These are phyloP conservation scores for Scleroderma citrinum DNA, from an alignment of 768 basidiomycete genomes.

Conservation along the genomic window DNA sequence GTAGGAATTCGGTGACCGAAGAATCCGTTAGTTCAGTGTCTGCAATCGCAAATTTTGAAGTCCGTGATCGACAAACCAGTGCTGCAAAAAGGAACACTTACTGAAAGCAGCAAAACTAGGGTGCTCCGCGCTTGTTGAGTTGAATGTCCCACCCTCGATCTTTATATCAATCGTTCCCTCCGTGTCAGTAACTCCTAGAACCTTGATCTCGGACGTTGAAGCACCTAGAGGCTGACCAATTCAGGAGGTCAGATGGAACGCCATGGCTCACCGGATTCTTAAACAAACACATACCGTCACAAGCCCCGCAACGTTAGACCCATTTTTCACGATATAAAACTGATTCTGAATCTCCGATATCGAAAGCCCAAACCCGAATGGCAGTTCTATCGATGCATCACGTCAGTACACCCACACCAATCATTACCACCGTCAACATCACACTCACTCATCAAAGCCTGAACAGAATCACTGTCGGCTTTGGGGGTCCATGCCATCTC, in stretches of 20 bases:
- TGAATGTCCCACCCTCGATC: slow-evolving; percentile 48
- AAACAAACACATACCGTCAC: slow-evolving; percentile 39
- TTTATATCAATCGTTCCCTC: slow-evolving; percentile 60
- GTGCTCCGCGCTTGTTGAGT: slow-evolving; percentile 42
- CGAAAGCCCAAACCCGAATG: slow-evolving; percentile 60
- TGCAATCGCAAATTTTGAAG: slow-evolving; percentile 21
- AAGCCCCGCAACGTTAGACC: slow-evolving; percentile 48
- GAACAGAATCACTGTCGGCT: slow-evolving; percentile 52
- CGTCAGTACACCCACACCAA: background rate
- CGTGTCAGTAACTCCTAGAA: slow-evolving; percentile 49
- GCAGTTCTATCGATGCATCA: slow-evolving; percentile 42
- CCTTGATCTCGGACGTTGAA: slow-evolving; percentile 53
- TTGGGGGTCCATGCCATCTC: slow-evolving; percentile 51
- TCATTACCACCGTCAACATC: background rate
- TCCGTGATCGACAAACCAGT: background rate
- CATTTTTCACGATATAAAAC: slow-evolving; percentile 55
- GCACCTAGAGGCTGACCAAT: slow-evolving; percentile 49
- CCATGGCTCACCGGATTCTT: background rate
- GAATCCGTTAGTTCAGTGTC: slow-evolving; percentile 53
- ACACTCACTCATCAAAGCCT: slow-evolving; percentile 48
- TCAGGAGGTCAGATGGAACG: background rate
- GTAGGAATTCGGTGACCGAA: slow-evolving; percentile 43
- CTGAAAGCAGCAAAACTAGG: slow-evolving; percentile 54
- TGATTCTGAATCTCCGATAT: slow-evolving; percentile 60
- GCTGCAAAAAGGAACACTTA: slow-evolving; percentile 23